Percentiles rank a stretch among this genome's conserved stretches.
phyloP scores from a whole-genome alignment of 225 moss, liverwort and hornwort species.

The Pseudoscleropodium purum region DNA sequence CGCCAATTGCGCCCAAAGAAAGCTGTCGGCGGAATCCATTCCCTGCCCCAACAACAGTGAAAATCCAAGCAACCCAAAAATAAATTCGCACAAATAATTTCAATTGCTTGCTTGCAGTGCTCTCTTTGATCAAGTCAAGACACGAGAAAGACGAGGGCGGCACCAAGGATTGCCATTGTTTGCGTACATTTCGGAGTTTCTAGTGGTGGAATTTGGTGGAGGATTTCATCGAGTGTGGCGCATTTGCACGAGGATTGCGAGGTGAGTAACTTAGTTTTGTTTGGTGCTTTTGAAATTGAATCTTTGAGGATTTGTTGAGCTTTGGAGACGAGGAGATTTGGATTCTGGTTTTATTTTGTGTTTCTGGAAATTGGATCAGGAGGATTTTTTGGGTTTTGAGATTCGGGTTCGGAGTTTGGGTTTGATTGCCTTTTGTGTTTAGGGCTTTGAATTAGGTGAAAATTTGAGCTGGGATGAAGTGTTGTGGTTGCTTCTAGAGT shows the following conservation, averaged over 20 bases:
- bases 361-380: background rate
- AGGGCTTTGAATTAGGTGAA: background rate
- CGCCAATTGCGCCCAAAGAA: background rate
- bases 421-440: background rate
- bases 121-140: background rate
- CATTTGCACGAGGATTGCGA: background rate
- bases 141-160: background rate
- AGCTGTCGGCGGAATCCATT: background rate
- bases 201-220: background rate
- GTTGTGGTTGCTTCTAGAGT: background rate
- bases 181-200: background rate
- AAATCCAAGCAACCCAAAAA: background rate
- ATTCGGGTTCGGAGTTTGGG: background rate
- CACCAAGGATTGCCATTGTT: background rate
- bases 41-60: background rate
- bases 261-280: background rate
- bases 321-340: background rate
- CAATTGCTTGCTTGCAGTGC: too few relatives aligned
- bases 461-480: background rate
- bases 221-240: background rate
- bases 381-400: background rate
- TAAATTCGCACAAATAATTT: background rate
- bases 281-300: background rate
- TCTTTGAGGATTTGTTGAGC: background rate
- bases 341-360: background rate